Evolutionary conservation across 352 stramenopile species (phyloP).

Genomic region (Blastocystis sp.): DNA sequence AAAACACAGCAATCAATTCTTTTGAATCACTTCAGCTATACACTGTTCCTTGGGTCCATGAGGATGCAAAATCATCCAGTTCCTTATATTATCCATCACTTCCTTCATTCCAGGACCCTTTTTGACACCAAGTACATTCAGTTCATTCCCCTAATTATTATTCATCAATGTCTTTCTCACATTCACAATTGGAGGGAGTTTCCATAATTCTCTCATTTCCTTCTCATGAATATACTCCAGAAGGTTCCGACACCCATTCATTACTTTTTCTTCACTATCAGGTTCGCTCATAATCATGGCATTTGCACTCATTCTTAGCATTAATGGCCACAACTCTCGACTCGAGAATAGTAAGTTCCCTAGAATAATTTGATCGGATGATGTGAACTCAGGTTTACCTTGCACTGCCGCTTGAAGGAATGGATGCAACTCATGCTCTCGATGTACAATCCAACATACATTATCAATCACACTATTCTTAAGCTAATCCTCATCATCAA

Average conservation of each 20-base stretch:
- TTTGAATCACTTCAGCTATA: background rate
- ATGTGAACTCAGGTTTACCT: background rate
- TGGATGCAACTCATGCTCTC: background rate
- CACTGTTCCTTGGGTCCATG: constrained; percentile 49
- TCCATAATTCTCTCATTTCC: constrained; percentile 41
- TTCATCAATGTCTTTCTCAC: background rate
- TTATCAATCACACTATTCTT: constrained; percentile 35
- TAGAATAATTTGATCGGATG: background rate
- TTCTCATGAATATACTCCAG: background rate
- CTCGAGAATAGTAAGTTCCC: constrained; percentile 21
- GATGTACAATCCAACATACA: constrained; percentile 31
- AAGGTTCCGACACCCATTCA: background rate
- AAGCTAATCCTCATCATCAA: background rate
- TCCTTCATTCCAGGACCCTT: constrained; percentile 49
- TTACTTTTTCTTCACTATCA: background rate
- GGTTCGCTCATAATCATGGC: background rate
- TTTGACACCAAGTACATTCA: background rate
- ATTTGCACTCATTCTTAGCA: background rate
- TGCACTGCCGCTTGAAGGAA: background rate
- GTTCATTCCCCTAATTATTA: constrained; percentile 10
- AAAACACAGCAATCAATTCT: no score
- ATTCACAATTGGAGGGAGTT: constrained; percentile 31
- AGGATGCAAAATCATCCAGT: constrained; percentile 62
- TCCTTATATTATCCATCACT: constrained; percentile 38
- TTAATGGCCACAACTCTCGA: constrained; percentile 34